Conservation (phyloP, 2,329 filamentous ascomycete species). For the Clarireedia paspali region DNA sequence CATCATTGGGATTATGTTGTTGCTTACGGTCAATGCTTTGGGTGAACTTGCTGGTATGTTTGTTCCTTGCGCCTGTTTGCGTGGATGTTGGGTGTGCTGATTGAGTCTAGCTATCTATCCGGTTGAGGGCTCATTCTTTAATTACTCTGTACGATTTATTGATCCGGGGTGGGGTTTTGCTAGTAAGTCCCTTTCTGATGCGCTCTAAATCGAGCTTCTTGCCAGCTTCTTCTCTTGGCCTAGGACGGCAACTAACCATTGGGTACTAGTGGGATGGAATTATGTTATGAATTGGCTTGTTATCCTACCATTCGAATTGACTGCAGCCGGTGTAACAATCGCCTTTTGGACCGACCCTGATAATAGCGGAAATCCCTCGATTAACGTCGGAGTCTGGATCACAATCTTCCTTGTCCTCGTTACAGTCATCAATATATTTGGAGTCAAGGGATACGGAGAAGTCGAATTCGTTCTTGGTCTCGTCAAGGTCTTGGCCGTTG, state of each 20-base stretch:
- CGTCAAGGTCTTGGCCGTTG: slow-evolving; percentile 76
- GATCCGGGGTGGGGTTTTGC: slow-evolving; percentile 74
- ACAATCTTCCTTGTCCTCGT: slow-evolving; percentile 75
- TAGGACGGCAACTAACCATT: background rate
- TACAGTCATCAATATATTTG: slow-evolving; percentile 76
- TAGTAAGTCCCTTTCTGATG: too few relatives aligned
- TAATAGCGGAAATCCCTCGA: slow-evolving; percentile 35
- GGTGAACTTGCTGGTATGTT: slow-evolving; percentile 78
- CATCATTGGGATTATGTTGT: slow-evolving; percentile 69
- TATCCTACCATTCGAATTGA: slow-evolving; percentile 76
- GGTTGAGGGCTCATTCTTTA: slow-evolving; percentile 83
- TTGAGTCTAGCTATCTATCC: slow-evolving; percentile 54
- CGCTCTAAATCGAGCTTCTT: too few relatives aligned
- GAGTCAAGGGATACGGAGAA: slow-evolving; percentile 82
- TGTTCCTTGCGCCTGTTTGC: background rate
- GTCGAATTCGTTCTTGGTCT: slow-evolving; percentile 86
- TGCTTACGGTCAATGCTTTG: slow-evolving; percentile 60
- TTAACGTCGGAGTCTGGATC: slow-evolving; percentile 64
- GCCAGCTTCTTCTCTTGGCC: too few relatives aligned
- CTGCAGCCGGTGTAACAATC: slow-evolving; percentile 77
- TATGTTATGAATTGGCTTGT: slow-evolving; percentile 86
- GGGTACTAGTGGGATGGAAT: slow-evolving; percentile 69
- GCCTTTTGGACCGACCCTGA: slow-evolving; percentile 62
- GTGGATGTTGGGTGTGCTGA: background rate
- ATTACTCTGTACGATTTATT: slow-evolving; percentile 88